Conservation (phyloP, 23 red algal genomes). For the Gracilaria domingensis region DNA sequence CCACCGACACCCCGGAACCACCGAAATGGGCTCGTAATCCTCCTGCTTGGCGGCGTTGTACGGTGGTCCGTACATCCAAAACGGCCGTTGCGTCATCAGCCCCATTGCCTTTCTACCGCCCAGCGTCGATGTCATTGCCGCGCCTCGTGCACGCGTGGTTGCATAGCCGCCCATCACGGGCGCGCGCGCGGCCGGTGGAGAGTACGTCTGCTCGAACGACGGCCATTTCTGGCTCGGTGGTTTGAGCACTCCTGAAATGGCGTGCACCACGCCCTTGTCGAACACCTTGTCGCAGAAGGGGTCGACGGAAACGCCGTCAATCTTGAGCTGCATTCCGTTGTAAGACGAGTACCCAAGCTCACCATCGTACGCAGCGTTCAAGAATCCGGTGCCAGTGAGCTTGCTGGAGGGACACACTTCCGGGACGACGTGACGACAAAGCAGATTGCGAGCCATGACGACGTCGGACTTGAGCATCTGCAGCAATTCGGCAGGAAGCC, state of each 20-base stretch:
- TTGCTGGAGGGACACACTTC: conserved; percentile 20
- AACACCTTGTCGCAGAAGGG: conserved; percentile 16
- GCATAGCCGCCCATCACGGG: neutral
- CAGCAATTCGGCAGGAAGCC: conserved; percentile 23
- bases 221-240: conserved; percentile 41
- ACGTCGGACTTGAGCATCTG: conserved; percentile 1
- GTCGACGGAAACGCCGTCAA: neutral
- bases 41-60: conserved; percentile 75
- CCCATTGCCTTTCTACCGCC: conserved; percentile 77
- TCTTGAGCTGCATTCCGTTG: conserved; percentile 37
- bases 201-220: conserved; percentile 37
- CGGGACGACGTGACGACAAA: conserved; percentile 52
- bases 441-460: conserved; percentile 6
- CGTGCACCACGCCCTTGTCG: conserved; percentile 58
- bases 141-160: conserved; percentile 11
- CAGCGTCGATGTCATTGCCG: conserved; percentile 18
- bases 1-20: conserved; percentile 25
- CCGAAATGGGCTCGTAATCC: conserved; percentile 80
- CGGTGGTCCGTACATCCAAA: conserved; percentile 83
- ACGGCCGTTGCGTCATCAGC: conserved; percentile 51
- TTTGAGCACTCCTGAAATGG: conserved; percentile 32
- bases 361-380: conserved; percentile 23
- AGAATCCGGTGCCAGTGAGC: conserved; percentile 56
- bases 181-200: conserved; percentile 9
- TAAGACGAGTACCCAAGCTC: conserved; percentile 40